phyloP scores from a whole-genome alignment of 495 filamentous ascomycete genomes.

The Trichoderma parareesei region DNA sequence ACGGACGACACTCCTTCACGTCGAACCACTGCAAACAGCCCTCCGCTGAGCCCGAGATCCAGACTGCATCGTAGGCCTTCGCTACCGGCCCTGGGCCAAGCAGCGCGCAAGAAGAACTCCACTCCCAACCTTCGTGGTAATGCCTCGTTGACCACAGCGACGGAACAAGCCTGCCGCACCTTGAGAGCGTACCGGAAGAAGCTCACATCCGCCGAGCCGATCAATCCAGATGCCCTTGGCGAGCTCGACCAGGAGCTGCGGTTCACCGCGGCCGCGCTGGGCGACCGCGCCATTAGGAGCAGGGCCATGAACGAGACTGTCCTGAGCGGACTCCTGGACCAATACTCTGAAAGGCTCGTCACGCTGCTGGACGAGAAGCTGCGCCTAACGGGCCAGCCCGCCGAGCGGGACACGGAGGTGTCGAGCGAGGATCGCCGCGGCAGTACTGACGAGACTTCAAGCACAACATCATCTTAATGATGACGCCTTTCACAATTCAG shows the following conservation, averaged over 20 bases:
- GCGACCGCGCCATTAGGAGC: slow-evolving; percentile 45
- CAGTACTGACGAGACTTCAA: not conserved
- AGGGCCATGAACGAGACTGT: slow-evolving; percentile 48
- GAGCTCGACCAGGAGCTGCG: slow-evolving; percentile 76
- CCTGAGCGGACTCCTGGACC: slow-evolving; percentile 57
- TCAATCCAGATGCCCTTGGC: slow-evolving; percentile 55
- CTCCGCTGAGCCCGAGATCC: slow-evolving; percentile 38
- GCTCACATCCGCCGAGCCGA: slow-evolving; percentile 53
- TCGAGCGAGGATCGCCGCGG: slow-evolving; percentile 2
- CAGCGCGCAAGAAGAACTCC: slow-evolving; percentile 24
- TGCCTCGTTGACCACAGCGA: slow-evolving; percentile 62
- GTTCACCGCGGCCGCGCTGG: slow-evolving; percentile 62
- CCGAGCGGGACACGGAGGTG: not conserved
- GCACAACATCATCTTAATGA: not conserved
- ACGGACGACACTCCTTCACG: slow-evolving; percentile 34
- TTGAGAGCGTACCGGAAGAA: slow-evolving; percentile 79
- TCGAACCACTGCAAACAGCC: slow-evolving; percentile 31
- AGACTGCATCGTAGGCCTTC: slow-evolving; percentile 41
- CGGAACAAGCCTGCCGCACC: slow-evolving; percentile 70
- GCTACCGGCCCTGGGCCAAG: slow-evolving; percentile 39
- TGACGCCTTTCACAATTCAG: not conserved
- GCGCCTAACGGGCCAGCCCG: slow-evolving; percentile 24
- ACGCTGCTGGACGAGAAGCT: slow-evolving; percentile 66
- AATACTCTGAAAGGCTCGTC: slow-evolving; percentile 62
- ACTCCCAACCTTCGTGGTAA: slow-evolving; percentile 25